These are phyloP conservation scores for Ampelocalamus luodianensis DNA, from an alignment of 176 grass and related monocot genomes.

Conservation along the genomic window DNA sequence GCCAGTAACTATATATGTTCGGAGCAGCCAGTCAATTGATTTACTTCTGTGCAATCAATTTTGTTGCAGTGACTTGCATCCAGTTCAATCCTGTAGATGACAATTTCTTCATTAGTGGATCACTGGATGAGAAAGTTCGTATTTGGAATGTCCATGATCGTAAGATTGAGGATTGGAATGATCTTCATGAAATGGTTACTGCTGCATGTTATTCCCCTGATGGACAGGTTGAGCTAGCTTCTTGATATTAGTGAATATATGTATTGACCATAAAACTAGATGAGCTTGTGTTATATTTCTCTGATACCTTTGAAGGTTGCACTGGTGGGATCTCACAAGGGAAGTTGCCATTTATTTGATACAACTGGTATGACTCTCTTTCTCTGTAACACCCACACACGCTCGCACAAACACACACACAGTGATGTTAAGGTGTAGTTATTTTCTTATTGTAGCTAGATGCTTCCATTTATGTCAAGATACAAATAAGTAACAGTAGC, in stretches of 20 bases:
- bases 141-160: constrained; percentile 94
- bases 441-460: neutral
- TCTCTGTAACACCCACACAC: neutral
- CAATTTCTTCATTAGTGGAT: constrained; percentile 97
- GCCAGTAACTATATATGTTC: neutral
- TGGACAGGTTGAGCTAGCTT: constrained; percentile 66
- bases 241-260: constrained; percentile 19
- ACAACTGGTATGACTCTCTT: constrained; percentile 73
- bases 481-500: neutral
- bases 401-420: neutral
- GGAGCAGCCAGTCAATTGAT: constrained; percentile 23
- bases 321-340: constrained; percentile 93
- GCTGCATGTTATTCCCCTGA: constrained; percentile 90
- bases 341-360: constrained; percentile 92
- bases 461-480: neutral
- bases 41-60: constrained; percentile 32
- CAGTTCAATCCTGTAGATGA: constrained; percentile 99
- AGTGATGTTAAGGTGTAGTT: neutral
- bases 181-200: constrained; percentile 99
- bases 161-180: constrained; percentile 97
- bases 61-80: constrained; percentile 93
- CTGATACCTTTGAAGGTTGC: constrained; percentile 74
- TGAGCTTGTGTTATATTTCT: constrained; percentile 42
- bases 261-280: constrained; percentile 29
- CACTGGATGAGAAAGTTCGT: constrained; percentile 96